These are phyloP conservation scores for Phascolomyces articulosus DNA, from an alignment of 371 early-diverging fungal genomes.

Conservation along the genomic window DNA sequence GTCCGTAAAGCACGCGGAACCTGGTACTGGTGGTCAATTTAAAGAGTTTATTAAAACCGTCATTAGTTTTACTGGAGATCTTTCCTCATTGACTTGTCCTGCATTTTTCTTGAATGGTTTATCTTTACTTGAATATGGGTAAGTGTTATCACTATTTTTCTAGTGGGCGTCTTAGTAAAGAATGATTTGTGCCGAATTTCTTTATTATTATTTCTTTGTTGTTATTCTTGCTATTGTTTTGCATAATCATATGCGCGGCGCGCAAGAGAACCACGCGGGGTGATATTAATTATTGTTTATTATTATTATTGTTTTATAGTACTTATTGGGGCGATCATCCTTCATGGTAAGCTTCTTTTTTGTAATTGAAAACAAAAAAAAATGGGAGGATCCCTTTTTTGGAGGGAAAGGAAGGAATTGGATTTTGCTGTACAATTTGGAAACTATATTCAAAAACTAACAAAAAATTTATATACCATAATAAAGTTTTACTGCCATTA, in stretches of 20 bases:
- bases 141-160: constrained; percentile 15
- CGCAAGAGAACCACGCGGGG: neutral
- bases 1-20: constrained; percentile 43
- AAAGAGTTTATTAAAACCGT: constrained; percentile 64
- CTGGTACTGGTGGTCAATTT: constrained; percentile 45
- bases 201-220: no score
- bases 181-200: no score
- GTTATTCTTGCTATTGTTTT: neutral
- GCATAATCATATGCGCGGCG: neutral
- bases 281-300: neutral
- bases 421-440: no score
- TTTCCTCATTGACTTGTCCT: constrained; percentile 79
- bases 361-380: neutral
- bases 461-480: neutral
- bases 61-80: constrained; percentile 80
- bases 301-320: constrained; percentile 15
- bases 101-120: constrained; percentile 76
- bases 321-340: constrained; percentile 47
- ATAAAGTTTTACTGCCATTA: constrained; percentile 43
- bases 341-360: constrained; percentile 23
- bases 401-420: no score
- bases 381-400: neutral
- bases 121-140: constrained; percentile 81
- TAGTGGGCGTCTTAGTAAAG: no score
- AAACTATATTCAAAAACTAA: no score